phyloP scores from a whole-genome alignment of 371 early-diverging fungal genomes.

The Haplosporangium sp. region DNA sequence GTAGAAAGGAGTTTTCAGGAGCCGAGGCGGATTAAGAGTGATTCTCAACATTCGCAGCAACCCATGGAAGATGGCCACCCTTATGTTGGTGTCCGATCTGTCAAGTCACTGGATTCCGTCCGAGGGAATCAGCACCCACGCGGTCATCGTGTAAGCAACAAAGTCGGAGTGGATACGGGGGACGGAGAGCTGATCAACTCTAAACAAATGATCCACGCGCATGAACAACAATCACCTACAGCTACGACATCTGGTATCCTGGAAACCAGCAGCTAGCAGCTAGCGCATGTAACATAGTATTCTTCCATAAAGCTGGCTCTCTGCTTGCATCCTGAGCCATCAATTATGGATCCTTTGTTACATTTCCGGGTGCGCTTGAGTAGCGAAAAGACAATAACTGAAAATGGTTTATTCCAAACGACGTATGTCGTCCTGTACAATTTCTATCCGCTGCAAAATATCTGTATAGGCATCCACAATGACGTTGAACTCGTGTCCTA shows the following conservation, averaged over 20 bases:
- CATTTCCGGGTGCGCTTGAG: neutral
- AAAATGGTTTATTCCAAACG: constrained; percentile 15
- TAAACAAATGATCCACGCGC: constrained; percentile 7
- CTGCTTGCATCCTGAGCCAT: no score
- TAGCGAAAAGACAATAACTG: neutral
- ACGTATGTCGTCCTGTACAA: constrained; percentile 39
- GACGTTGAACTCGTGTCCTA: constrained; percentile 36
- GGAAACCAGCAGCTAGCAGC: constrained; percentile 16
- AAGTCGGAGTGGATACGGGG: neutral
- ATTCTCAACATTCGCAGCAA: neutral
- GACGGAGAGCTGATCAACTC: constrained; percentile 2
- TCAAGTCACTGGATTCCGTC: neutral
- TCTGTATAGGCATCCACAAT: constrained; percentile 42
- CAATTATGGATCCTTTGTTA: neutral
- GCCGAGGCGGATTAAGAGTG: neutral
- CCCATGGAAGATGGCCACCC: no score
- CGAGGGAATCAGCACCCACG: neutral
- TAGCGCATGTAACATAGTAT: no score
- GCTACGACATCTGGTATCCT: constrained; percentile 6
- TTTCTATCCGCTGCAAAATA: constrained; percentile 34
- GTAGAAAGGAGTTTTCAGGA: neutral
- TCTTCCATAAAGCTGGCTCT: no score
- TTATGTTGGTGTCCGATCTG: neutral
- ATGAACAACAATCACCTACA: constrained; percentile 9
- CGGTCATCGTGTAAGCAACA: constrained; percentile 13